Percentiles rank a stretch among this genome's conserved stretches.
phyloP scores from a whole-genome alignment of 257 asterid genomes.

The Thymus quinquecostatus region DNA sequence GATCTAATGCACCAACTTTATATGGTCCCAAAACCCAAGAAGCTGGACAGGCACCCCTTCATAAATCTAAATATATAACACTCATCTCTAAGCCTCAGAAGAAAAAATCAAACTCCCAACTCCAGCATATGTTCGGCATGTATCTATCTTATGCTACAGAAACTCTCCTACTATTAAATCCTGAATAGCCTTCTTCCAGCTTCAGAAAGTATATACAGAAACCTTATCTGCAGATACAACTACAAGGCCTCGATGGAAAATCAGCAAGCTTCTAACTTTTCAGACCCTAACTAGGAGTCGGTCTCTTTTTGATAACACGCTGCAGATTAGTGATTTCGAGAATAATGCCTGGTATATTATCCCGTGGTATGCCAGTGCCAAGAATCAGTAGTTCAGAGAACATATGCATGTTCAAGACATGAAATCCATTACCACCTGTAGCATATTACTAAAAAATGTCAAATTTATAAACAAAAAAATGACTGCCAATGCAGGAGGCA shows the following conservation, averaged over 20 bases:
- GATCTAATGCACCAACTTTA: too few relatives aligned
- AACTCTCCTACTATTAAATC: not conserved
- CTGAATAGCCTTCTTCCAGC: slow-evolving; percentile 18
- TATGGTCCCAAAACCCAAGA: too few relatives aligned
- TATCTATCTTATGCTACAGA: not conserved
- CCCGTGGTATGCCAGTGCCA: too few relatives aligned
- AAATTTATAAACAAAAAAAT: slow-evolving; percentile 1
- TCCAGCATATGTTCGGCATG: not conserved
- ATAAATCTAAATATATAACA: too few relatives aligned
- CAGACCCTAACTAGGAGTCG: not conserved
- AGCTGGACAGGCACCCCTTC: too few relatives aligned
- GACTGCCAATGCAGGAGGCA: not conserved
- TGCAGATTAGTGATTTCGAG: too few relatives aligned
- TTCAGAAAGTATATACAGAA: not conserved
- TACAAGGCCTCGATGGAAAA: not conserved
- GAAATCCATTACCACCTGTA: not conserved
- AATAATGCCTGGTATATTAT: too few relatives aligned
- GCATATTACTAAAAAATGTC: not conserved
- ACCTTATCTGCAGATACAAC: not conserved
- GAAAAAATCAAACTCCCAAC: not conserved
- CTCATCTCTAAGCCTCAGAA: too few relatives aligned
- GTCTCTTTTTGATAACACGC: not conserved
- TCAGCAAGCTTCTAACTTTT: not conserved
- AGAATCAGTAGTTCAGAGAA: too few relatives aligned
- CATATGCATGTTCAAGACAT: slow-evolving; percentile 11